Evolutionary conservation across 2,329 filamentous ascomycete genomes (phyloP), one percentile per base, ranked within the genome.

Genomic region (Byssochlamys sp.): DNA sequence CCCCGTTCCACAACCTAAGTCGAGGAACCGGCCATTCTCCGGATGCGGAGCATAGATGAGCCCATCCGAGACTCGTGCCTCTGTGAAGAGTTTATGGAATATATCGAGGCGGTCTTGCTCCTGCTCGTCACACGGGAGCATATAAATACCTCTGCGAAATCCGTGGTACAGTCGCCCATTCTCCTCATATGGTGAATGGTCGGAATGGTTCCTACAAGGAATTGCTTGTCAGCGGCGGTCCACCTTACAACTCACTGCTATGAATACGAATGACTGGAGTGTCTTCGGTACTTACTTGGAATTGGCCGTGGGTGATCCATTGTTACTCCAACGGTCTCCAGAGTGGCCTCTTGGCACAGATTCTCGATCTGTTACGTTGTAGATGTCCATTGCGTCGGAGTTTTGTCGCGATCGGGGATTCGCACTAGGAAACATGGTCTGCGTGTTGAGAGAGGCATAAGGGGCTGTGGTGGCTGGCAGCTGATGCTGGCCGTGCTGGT

Each of bases 1-100:
- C 45, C 90, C 91, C 0, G 90, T 95, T 24, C 91, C 92, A 61
- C 88, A 91, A 49, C 91, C 92, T 56, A 96, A 67, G 65, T 85
- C 84, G 57, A 85, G 75, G 60, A 85, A 80, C 59, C 81, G 78
- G 58, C 75, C 74, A 57, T 73, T 72, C 3, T 65, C 67, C 1
- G 69, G 69, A 62, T 71, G 68, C 2, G 75, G 75, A 53, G 74
- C 72, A 60, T 74, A 71, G 11, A 76, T 73, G 33, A 77, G 65
- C 12, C 66, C 67, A 57, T 80, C 77, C 28, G 67, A 70, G 50
- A 77, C 72, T 61, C 87, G 84, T 54, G 84, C 84, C 24, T 88
- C 81, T 14, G 80, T 77, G 66, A 91, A 88, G 63, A 92, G 77
- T 66, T 89, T 88, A 76, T 95, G 88, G 68, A 90, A 87, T 52